Base-by-base conservation (phyloP, 192 early-diverging fungal species). In the Backusella morwellensis region DNA sequence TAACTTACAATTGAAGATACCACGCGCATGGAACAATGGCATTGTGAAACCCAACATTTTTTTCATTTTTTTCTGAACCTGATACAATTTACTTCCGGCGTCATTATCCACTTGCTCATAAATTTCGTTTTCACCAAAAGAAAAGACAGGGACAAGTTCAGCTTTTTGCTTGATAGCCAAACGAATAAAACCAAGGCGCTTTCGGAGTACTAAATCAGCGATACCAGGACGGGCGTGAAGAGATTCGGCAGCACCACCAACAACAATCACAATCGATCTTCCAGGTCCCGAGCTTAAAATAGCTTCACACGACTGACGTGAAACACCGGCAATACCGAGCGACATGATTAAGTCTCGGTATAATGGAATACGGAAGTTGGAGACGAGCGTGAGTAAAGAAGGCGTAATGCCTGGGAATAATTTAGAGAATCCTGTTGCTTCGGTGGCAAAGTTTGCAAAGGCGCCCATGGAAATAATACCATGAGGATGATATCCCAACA, bases 401-500 rank as follows among this genome's bases (percentile, higher is more conserved):
- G 93, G 83, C 4, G 89, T 83, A 68, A 99, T 90, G 6, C 96
- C 96, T 1, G 94, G 94, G 77, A 95, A 95, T 21, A 87, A 67
- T 34, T 88, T 75, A 32, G 90, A 88, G 56, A 99, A 92, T 15
- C 90, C 85, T 40, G 91, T 82, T 4, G 93, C 96, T 66, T 97
- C 95, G 0, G 93, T 94, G 0, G 82, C 96, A 81, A 95, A 96
- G 59, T 94, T 92, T 17, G 88, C 88, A 83, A 92, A 92, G 1
- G 95, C 93, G 17, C 93, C 94, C 32, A 96, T 87, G 19, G 91
- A 87, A 68, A 97, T 93, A 70, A 98, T 93, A 8, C 95, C 96
- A 76, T 97, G 95, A 21, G 96, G 96, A 79, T 99, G 96, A 78
- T 94, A 95, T 26, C 86, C 96, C 87, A 99, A 95, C 1, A 99